phyloP scores from a whole-genome alignment of 306 rosid genomes.

The Gleditsia sinensis region DNA sequence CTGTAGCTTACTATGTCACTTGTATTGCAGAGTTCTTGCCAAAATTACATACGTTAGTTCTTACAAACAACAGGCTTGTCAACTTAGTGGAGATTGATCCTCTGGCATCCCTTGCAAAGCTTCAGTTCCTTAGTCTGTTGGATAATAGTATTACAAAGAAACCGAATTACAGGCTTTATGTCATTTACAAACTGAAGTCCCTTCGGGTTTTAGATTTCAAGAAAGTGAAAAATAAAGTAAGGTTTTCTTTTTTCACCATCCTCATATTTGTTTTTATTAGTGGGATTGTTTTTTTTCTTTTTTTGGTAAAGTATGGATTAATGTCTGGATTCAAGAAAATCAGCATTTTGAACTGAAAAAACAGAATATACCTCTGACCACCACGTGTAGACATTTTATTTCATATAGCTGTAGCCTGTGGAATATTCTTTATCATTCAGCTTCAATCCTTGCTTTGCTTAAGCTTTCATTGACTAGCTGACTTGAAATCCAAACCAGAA shows the following conservation, averaged over 20 bases:
- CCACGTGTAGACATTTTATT: background rate
- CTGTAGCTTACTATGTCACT: conserved; percentile 22
- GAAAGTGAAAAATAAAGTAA: conserved; percentile 79
- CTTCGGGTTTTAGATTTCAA: conserved; percentile 91
- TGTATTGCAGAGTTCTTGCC: conserved; percentile 80
- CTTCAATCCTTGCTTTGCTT: background rate
- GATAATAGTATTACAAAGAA: conserved; percentile 92
- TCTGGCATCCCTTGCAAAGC: conserved; percentile 69
- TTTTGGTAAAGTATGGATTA: conserved; percentile 5
- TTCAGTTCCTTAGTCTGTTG: conserved; percentile 81
- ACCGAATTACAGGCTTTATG: conserved; percentile 81
- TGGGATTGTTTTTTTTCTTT: background rate
- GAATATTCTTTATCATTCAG: conserved; percentile 2
- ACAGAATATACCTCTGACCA: background rate
- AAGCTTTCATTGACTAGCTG: too few species aligned
- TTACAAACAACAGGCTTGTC: conserved; percentile 93
- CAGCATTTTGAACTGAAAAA: conserved; percentile 8
- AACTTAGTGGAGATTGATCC: conserved; percentile 95
- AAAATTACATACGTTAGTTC: conserved; percentile 78
- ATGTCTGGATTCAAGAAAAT: conserved; percentile 1
- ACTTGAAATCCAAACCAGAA: too few species aligned
- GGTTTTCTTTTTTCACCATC: background rate
- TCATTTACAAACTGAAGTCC: conserved; percentile 69
- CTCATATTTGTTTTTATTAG: background rate
- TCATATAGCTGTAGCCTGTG: background rate